Conservation (phyloP, 345 rosid genomes). For the Viola odorata region DNA sequence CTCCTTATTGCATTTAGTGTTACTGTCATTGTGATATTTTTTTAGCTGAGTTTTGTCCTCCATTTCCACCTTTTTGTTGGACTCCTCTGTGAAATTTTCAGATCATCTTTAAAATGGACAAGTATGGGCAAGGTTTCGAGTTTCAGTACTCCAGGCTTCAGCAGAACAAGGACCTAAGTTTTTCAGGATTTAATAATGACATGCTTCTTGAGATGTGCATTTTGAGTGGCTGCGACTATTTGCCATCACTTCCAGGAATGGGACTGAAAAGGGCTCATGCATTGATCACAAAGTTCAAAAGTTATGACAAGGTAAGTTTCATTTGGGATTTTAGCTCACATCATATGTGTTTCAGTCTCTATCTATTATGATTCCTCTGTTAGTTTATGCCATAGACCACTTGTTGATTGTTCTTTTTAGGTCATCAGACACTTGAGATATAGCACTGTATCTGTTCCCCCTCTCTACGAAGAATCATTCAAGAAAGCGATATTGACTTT, state of each 20-base stretch:
- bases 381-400: conserved; percentile 7
- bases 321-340: no score
- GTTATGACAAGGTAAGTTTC: conserved; percentile 61
- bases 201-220: conserved; percentile 99
- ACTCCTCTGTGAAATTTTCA: conserved; percentile 15
- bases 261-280: conserved; percentile 93
- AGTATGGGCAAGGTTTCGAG: conserved; percentile 89
- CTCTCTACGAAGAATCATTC: conserved; percentile 82
- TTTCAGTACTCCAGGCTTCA: conserved; percentile 63
- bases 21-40: conserved; percentile 3
- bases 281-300: conserved; percentile 67
- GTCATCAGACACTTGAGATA: conserved; percentile 87
- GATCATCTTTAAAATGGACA: conserved; percentile 95
- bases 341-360: no score
- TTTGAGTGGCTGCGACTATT: conserved; percentile 94
- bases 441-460: conserved; percentile 68
- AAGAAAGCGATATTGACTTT: conserved; percentile 79
- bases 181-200: conserved; percentile 66
- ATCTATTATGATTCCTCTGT: conserved; percentile 4
- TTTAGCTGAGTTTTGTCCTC: not conserved
- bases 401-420: conserved; percentile 31
- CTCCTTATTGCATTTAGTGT: not conserved
- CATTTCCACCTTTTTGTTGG: not conserved
- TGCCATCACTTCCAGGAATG: conserved; percentile 91
- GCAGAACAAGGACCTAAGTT: conserved; percentile 57